Conservation (phyloP, 1,284 basidiomycete species). For the Cutaneotrichosporon spelunceum region DNA sequence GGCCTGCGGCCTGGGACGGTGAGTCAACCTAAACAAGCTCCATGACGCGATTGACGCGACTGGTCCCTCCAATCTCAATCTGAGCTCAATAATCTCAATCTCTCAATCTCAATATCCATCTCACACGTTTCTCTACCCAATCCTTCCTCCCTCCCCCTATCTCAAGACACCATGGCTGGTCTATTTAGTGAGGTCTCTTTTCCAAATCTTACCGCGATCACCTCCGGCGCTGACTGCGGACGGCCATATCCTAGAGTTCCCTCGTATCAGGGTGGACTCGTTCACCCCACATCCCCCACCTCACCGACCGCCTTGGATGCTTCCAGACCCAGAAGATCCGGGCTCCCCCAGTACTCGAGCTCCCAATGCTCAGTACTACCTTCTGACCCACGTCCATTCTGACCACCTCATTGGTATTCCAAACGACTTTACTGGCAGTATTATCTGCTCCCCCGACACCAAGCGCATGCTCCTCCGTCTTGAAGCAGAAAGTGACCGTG, state of each 20-base stretch:
- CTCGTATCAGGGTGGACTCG: conserved; percentile 69
- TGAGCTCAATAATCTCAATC: background rate
- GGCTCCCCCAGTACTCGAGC: conserved; percentile 21
- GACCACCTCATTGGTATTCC: conserved; percentile 59
- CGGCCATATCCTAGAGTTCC: conserved; percentile 57
- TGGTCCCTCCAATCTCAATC: too few relatives aligned
- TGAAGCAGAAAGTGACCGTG: conserved; percentile 65
- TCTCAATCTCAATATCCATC: background rate
- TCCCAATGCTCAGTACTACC: conserved; percentile 61
- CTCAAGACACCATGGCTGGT: conserved; percentile 34
- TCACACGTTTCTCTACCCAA: background rate
- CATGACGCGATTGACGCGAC: too few relatives aligned
- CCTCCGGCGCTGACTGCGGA: conserved; percentile 24
- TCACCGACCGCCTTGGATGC: conserved; percentile 19
- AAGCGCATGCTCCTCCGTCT: conserved; percentile 76
- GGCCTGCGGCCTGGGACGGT: background rate
- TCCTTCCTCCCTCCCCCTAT: too few relatives aligned
- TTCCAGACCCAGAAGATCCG: conserved; percentile 19
- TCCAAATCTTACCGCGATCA: background rate
- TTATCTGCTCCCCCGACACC: conserved; percentile 73
- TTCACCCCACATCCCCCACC: conserved; percentile 56
- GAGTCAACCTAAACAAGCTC: background rate
- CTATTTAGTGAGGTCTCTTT: conserved; percentile 32
- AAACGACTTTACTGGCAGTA: conserved; percentile 48
- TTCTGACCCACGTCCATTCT: conserved; percentile 78